phyloP scores from a whole-genome alignment of 2,329 filamentous ascomycete genomes.

The Talaromyces atroroseus region DNA sequence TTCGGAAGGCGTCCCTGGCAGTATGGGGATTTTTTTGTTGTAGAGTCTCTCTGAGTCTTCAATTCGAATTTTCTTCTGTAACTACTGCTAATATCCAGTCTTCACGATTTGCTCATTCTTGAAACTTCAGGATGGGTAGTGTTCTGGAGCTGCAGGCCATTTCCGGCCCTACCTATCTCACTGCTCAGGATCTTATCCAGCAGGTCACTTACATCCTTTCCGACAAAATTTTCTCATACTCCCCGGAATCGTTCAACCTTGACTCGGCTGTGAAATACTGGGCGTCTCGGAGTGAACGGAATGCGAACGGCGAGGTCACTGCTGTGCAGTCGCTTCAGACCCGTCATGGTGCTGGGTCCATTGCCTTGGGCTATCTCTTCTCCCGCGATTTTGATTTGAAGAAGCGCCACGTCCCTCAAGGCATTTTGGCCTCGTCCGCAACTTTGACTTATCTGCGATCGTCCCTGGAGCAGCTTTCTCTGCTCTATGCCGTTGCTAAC shows the following conservation, averaged over 20 bases:
- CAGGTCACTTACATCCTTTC: conserved; percentile 93
- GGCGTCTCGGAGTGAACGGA: conserved; percentile 63
- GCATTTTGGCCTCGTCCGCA: conserved; percentile 78
- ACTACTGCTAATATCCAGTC: neutral
- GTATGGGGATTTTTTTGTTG: conserved; percentile 3
- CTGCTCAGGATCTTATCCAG: conserved; percentile 87
- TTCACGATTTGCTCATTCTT: neutral
- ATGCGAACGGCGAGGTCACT: conserved; percentile 76
- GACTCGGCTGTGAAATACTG: conserved; percentile 77
- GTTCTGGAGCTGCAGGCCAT: conserved; percentile 52
- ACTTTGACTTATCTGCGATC: conserved; percentile 73
- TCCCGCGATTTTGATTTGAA: conserved; percentile 90
- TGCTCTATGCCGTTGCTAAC: conserved; percentile 86
- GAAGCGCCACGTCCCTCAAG: conserved; percentile 88
- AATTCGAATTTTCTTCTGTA: conserved; percentile 5
- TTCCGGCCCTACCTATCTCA: conserved; percentile 84
- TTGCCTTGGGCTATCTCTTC: conserved; percentile 95
- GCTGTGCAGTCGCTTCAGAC: conserved; percentile 77
- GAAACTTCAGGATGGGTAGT: conserved; percentile 6
- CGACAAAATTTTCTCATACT: conserved; percentile 97
- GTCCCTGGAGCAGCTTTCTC: conserved; percentile 83
- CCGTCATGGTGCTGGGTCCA: conserved; percentile 77
- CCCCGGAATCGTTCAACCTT: conserved; percentile 85
- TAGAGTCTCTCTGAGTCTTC: neutral
- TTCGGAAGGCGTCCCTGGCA: conserved; percentile 13